Evolutionary conservation across 345 rosid genomes (phyloP).

Genomic region (Lumnitzera littorea): DNA sequence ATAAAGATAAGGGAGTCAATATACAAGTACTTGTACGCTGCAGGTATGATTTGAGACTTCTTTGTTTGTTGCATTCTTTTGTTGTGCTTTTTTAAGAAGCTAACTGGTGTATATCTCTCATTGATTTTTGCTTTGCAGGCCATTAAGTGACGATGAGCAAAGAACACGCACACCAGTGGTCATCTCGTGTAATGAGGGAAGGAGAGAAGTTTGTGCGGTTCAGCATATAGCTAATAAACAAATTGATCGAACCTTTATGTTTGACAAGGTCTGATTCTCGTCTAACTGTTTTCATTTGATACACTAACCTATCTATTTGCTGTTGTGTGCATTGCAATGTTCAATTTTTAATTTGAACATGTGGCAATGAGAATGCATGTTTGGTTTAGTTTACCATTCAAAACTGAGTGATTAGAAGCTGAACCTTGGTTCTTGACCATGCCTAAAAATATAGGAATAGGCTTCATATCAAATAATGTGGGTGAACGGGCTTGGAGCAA

Average conservation of each 20-base stretch:
- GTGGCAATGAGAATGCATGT: too few relatives aligned
- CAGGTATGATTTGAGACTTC: slow-evolving; percentile 39
- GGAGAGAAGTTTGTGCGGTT: slow-evolving; percentile 81
- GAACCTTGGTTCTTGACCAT: not conserved
- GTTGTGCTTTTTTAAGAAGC: not conserved
- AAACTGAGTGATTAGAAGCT: not conserved
- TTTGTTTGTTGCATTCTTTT: not conserved
- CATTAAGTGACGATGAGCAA: slow-evolving; percentile 78
- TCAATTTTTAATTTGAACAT: too few relatives aligned
- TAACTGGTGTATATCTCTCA: not conserved
- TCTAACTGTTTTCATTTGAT: not conserved
- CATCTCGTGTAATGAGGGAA: slow-evolving; percentile 73
- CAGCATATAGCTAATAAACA: slow-evolving; percentile 94
- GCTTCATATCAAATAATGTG: not conserved
- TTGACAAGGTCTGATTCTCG: slow-evolving; percentile 61
- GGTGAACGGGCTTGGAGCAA: too few relatives aligned
- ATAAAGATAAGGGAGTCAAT: slow-evolving; percentile 93
- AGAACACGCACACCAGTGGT: slow-evolving; percentile 78
- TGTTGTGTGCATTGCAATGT: too few relatives aligned
- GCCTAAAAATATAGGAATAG: not conserved
- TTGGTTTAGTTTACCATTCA: too few relatives aligned
- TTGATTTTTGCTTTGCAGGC: slow-evolving; percentile 36
- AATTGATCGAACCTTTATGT: slow-evolving; percentile 88
- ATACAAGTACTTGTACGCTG: slow-evolving; percentile 96
- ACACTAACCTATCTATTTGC: too few relatives aligned